Evolutionary conservation across 495 filamentous ascomycete species (phyloP).

Genomic region (Parachaetomium inaequale): DNA sequence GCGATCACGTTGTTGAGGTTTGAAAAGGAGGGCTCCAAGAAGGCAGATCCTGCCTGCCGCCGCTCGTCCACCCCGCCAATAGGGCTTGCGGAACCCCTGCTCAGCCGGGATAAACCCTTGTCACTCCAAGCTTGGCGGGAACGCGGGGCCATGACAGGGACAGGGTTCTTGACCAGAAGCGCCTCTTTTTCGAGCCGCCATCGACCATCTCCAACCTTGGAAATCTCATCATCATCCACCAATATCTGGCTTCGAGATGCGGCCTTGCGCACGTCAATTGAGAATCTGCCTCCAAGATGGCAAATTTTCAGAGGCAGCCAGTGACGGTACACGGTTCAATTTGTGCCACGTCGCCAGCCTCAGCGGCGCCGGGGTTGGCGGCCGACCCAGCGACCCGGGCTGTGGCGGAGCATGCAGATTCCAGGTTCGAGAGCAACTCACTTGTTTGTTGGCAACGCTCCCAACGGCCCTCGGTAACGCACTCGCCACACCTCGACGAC

Average conservation of each 20-base stretch:
- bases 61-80: conserved; percentile 39
- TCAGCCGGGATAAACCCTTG: conserved; percentile 34
- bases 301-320: conserved; percentile 21
- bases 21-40: conserved; percentile 34
- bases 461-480: conserved; percentile 9
- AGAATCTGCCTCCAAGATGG: conserved; percentile 18
- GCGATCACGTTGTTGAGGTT: conserved; percentile 40
- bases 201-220: too few species aligned
- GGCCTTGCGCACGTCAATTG: neutral
- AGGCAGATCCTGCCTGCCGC: conserved; percentile 32
- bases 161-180: neutral
- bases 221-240: neutral
- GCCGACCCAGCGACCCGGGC: conserved; percentile 13
- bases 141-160: conserved; percentile 31
- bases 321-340: neutral
- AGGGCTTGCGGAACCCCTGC: conserved; percentile 31
- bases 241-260: neutral
- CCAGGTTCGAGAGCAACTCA: neutral
- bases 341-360: conserved; percentile 35
- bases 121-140: conserved; percentile 32
- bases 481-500: conserved; percentile 8
- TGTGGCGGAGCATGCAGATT: conserved; percentile 32
- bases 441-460: neutral
- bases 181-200: neutral
- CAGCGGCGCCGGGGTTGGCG: conserved; percentile 19